phyloP scores from a whole-genome alignment of 2,329 filamentous ascomycete genomes.

The Pseudocercospora fuligena region DNA sequence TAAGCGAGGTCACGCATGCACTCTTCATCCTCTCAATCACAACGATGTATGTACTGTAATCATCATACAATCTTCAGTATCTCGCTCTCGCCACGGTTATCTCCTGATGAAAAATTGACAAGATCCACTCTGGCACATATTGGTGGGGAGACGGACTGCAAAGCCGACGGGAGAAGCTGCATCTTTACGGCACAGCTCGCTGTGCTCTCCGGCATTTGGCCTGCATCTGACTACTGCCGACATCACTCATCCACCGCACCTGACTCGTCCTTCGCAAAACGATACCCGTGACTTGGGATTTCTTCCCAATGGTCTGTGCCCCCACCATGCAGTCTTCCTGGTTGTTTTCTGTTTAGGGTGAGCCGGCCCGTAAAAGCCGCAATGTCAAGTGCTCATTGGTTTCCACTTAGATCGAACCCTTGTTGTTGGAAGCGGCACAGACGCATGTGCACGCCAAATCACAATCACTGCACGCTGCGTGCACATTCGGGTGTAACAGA shows the following conservation, averaged over 20 bases:
- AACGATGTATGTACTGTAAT: not conserved
- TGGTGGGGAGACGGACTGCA: no score
- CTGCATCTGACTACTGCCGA: not conserved
- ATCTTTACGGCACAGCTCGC: not conserved
- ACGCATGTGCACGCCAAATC: not conserved
- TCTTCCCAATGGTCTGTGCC: not conserved
- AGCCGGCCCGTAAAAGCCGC: not conserved
- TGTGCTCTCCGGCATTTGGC: not conserved
- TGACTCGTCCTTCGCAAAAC: constrained; percentile 1
- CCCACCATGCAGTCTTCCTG: not conserved
- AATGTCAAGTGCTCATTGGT: not conserved
- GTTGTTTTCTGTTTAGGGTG: not conserved
- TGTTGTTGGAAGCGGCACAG: not conserved
- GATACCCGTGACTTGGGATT: not conserved
- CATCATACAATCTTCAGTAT: not conserved
- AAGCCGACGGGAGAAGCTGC: not conserved
- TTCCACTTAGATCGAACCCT: not conserved
- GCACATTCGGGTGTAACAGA: not conserved
- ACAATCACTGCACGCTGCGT: constrained; percentile 1
- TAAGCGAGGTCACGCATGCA: not conserved
- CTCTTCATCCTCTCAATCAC: not conserved
- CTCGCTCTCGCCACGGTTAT: not conserved
- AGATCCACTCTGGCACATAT: no score
- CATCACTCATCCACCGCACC: not conserved
- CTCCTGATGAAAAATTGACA: no score